Evolutionary conservation across 2,329 filamentous ascomycete genomes (phyloP), one percentile per base, ranked within the genome.

Genomic region (Setomelanomma holmii): DNA sequence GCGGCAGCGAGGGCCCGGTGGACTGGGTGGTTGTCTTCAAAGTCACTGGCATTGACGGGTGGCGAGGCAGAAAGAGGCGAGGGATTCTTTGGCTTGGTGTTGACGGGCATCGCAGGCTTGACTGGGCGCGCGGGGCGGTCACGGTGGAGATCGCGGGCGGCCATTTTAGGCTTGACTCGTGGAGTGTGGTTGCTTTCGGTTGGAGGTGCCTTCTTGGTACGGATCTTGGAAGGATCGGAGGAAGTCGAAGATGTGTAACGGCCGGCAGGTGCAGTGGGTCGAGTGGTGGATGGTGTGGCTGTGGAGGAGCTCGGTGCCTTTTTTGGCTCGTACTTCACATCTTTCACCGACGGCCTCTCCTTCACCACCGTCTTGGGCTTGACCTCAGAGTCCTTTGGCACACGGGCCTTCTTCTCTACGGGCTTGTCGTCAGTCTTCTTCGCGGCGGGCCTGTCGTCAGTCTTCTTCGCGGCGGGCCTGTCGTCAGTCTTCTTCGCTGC

Each of bases 61-160:
- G 84, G 83, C 2, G 85, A 86, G 5, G 83, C 84, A 8, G 82
- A 84, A 10, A 87, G 79, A 11, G 84, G 84, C 14, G 85, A 87
- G 2, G 84, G 84, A 46, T 86, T 86, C 64, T 81, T 82, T 1
- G 85, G 83, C 36, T 83, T 84, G 53, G 77, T 85, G 74, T 77
- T 71, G 20, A 69, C 51, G 22, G 69, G 63, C 63, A 67, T 66
- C 16, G 64, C 56, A n/a, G 69, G 68, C 41, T 67, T 71, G 47
- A 56, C 60, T 33, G 65, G 59, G 23, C 57, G 68, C 24, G 53
- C 49, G 22, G 57, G 60, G 39, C 59, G 67, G 30, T 61, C 58
- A 41, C 46, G 58, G 23, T 62, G 60, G 8, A 59, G 40, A 40
- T 72, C 65, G 27, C 66, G 63, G 6, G 59, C 49, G 36, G 60